Base-by-base conservation (phyloP, 2,329 filamentous ascomycete species). In the Cercospora brassicicola region DNA sequence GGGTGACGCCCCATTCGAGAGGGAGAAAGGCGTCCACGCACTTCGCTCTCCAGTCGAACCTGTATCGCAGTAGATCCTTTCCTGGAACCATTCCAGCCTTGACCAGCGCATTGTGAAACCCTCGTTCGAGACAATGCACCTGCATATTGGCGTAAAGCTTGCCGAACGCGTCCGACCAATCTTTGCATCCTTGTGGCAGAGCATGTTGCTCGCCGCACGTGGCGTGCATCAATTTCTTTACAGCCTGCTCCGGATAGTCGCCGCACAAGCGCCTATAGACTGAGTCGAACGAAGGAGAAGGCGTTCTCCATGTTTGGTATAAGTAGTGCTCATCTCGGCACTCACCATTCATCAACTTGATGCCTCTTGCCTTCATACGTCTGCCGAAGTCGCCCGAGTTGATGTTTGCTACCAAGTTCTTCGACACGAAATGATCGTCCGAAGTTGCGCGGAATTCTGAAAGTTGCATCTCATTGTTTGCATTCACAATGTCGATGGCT, bases 101-200 rank as follows among this genome's bases (percentile, higher is more conserved):
- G 0, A 79, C 79, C 1, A 88, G 77, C 0, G 80, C 79, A 39
- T 82, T 76, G 4, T 83, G 78, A 65, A 87, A 82, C 0, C 86
- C 86, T 6, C 85, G 82, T 73, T 86, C 81, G 15, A 86, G 81
- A 18, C 79, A 77, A 71, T 88, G 82, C 8, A 88, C 83, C 72
- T 88, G 86, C 68, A 87, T 82, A 64, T 87, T 84, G 2, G 86
- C 85, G 69, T 88, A 88, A 5, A 88, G 78, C 13, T 78, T 78
- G 0, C 85, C 86, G 73, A 87, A 88, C 0, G 82, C 82, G 28
- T 86, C 82, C 59, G 75, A 70, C 86, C 86, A 88, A 72, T 82
- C 77, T 42, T 77, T 74, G 53, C 78, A 82, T 5, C 74, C 75
- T 0, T 71, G 10, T 0, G 84, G 83, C 0, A 86, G 73, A 20